A percentile compares a stretch with the other conserved stretches of the same genome.
Conservation (phyloP, 306 rosid species). For the Cicer arietinum region DNA sequence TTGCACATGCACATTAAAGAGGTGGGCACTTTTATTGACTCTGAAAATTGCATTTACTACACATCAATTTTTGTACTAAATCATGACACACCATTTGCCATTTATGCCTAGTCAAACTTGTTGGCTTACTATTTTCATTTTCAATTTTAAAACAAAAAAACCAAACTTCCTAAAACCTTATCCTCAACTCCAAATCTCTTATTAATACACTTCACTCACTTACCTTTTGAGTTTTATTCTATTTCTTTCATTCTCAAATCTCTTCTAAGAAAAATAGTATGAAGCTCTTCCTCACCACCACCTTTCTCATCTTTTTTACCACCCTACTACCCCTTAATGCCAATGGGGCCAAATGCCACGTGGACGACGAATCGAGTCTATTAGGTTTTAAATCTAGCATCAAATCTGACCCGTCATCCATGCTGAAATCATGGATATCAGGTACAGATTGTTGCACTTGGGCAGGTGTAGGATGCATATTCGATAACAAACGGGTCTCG, state of each 20-base stretch:
- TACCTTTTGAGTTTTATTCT: not conserved
- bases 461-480: conserved; percentile 57
- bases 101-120: conserved; percentile 37
- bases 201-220: not conserved
- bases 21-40: conserved; percentile 2
- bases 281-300: not conserved
- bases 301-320: conserved; percentile 29
- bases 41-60: too few species aligned
- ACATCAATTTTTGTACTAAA: not conserved
- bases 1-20: conserved; percentile 8
- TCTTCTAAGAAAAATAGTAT: conserved; percentile 1
- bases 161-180: not conserved
- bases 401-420: conserved; percentile 75
- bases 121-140: not conserved
- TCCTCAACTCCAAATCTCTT: not conserved
- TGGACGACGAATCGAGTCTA: conserved; percentile 68
- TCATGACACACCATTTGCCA: conserved; percentile 4
- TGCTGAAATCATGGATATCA: conserved; percentile 62
- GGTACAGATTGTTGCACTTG: conserved; percentile 77
- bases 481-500: conserved; percentile 57
- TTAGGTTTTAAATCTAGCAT: conserved; percentile 75
- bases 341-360: conserved; percentile 61
- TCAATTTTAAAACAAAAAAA: not conserved
- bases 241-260: not conserved
- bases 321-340: conserved; percentile 18